Evolutionary conservation across 495 filamentous ascomycete species (phyloP).

Genomic region (Penicillium flavigenum): DNA sequence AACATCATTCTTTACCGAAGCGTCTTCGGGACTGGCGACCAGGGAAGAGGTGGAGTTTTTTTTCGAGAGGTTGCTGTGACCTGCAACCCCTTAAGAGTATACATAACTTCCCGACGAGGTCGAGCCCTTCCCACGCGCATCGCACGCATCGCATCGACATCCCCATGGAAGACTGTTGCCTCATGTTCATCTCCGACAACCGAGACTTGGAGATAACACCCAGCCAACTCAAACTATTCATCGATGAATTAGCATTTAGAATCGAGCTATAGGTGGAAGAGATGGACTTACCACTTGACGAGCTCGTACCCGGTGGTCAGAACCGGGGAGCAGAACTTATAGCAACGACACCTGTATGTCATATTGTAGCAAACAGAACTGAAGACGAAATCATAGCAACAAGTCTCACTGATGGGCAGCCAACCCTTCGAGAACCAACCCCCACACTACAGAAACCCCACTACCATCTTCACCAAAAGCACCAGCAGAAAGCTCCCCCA

Average conservation of each 20-base stretch:
- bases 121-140: too few relatives aligned
- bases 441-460: neutral
- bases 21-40: too few relatives aligned
- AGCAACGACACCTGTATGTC: neutral
- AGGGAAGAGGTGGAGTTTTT: too few relatives aligned
- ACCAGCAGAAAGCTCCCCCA: neutral
- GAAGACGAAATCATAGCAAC: neutral
- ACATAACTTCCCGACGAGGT: too few relatives aligned
- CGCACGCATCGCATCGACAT: too few relatives aligned
- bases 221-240: neutral
- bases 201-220: neutral
- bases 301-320: conserved; percentile 1
- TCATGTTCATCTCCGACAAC: neutral
- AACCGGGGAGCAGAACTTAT: neutral
- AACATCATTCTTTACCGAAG: too few relatives aligned
- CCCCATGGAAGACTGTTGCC: too few relatives aligned
- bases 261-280: neutral
- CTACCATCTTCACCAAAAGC: neutral
- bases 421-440: neutral
- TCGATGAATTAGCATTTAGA: neutral
- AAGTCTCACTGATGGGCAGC: neutral
- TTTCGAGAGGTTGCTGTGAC: too few relatives aligned
- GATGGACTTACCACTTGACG: neutral
- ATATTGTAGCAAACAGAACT: neutral
- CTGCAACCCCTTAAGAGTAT: too few relatives aligned